phyloP scores from a whole-genome alignment of 1,284 basidiomycete genomes.

The Fomitopsis schrenkii region DNA sequence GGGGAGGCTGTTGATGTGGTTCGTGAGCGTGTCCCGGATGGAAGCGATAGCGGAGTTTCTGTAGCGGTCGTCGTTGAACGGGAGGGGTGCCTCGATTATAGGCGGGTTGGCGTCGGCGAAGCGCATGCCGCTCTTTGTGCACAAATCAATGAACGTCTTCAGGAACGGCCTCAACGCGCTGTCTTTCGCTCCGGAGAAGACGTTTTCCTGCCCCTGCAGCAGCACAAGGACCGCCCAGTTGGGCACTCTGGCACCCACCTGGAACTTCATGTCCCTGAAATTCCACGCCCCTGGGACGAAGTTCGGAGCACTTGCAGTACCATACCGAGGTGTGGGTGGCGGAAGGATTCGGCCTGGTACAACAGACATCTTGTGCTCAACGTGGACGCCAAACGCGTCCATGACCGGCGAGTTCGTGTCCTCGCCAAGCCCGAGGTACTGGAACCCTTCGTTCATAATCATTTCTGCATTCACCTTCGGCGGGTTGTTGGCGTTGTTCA shows the following conservation, averaged over 20 bases:
- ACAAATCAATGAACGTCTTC: slow-evolving; percentile 46
- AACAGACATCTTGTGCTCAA: slow-evolving; percentile 53
- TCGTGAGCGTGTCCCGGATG: slow-evolving; percentile 38
- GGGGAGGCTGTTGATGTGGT: slow-evolving; percentile 18
- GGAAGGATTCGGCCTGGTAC: slow-evolving; percentile 62
- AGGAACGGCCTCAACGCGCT: slow-evolving; percentile 37
- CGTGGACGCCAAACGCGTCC: slow-evolving; percentile 50
- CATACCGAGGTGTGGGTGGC: slow-evolving; percentile 53
- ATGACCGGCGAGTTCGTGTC: slow-evolving; percentile 26
- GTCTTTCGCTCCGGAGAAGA: slow-evolving; percentile 41
- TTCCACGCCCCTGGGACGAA: slow-evolving; percentile 68
- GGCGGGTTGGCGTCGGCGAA: slow-evolving; percentile 33
- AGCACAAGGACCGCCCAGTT: slow-evolving; percentile 61
- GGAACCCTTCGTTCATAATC: slow-evolving; percentile 55
- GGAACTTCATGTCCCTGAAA: slow-evolving; percentile 61
- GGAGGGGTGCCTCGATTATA: slow-evolving; percentile 32
- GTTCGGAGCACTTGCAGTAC: slow-evolving; percentile 31
- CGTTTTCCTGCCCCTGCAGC: slow-evolving; percentile 37
- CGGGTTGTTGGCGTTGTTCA: slow-evolving; percentile 53
- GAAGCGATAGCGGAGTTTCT: slow-evolving; percentile 36
- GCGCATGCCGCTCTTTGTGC: slow-evolving; percentile 48
- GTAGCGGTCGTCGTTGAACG: slow-evolving; percentile 34
- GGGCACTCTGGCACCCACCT: slow-evolving; percentile 40
- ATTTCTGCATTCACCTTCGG: slow-evolving; percentile 53
- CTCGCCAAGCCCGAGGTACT: slow-evolving; percentile 42